Evolutionary conservation across 345 rosid genomes (phyloP), one percentile per base, ranked within the genome.

Genomic region (Syzygium aromaticum): DNA sequence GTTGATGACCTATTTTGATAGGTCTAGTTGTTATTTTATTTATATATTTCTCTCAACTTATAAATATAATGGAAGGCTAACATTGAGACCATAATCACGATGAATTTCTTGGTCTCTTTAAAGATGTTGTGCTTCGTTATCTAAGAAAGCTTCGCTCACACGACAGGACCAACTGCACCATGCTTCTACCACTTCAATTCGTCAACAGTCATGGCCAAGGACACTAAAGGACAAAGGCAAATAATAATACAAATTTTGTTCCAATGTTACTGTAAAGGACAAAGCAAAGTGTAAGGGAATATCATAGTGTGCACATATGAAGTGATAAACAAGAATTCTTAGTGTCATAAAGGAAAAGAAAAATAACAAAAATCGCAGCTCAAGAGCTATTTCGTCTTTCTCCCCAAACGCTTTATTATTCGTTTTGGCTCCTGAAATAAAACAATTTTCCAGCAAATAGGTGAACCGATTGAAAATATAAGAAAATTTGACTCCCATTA

Each of bases 391-490:
- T 57, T 57, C 25, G 63, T 1, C 28, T 25, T 25, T 57, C 3
- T 57, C n/a, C 13, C n/a, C 2, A 54, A 0, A 0, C 27, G 3
- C 2, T 23, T 5, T 1, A 12, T 1, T 8, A 22, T 0, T 8
- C 59, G 0, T 54, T 54, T 54, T 8, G 12, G 2, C 59, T 21
- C 27, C 11, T 54, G 4, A 6, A 54, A 54, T 54, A 54, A 54
- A 21, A 21, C 4, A 54, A 22, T 54, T 54, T 8, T 11, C 59
- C 4, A 53, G 2, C 6, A 16, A 3, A 8, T 51, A 5, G 3
- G 54, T 2, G 8, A 53, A 6, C 17, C 21, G 17, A 53, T 17
- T 16, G 56, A 53, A 17, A 53, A 53, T 5, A 17, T 53, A 53
- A 17, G 17, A 53, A 17, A 17, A 53, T 3, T 53, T n/a, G n/a